These are phyloP conservation scores for Alternaria sp. DNA, from an alignment of 2,329 filamentous ascomycete genomes.

Conservation along the genomic window DNA sequence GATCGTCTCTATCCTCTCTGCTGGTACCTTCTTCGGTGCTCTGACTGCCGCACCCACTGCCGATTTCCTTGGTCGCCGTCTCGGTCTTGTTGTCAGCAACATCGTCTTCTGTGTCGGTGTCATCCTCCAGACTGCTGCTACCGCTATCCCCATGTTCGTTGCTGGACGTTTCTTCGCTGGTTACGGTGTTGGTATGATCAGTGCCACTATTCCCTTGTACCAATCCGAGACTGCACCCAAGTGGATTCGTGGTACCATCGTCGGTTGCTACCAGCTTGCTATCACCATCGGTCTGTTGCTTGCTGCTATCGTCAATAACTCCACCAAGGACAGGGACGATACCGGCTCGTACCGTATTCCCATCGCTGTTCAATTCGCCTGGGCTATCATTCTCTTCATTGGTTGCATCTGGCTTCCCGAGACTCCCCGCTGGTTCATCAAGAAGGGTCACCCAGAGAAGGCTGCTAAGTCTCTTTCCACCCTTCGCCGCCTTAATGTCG, in stretches of 20 bases:
- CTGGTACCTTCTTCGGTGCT: conserved; percentile 79
- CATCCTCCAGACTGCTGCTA: conserved; percentile 50
- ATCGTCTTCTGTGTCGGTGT: conserved; percentile 52
- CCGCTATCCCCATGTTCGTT: conserved; percentile 48
- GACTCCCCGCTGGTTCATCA: conserved; percentile 77
- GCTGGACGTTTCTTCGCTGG: conserved; percentile 54
- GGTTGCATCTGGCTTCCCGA: conserved; percentile 73
- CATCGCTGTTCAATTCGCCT: conserved; percentile 76
- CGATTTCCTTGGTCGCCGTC: conserved; percentile 74
- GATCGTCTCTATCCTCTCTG: conserved; percentile 84
- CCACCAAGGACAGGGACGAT: conserved; percentile 64
- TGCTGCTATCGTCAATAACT: conserved; percentile 71
- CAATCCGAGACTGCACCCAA: conserved; percentile 77
- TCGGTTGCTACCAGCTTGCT: conserved; percentile 73
- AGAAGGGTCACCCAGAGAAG: conserved; percentile 66
- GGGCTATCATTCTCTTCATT: conserved; percentile 72
- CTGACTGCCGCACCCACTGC: conserved; percentile 71
- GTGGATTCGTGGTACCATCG: conserved; percentile 76
- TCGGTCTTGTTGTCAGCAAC: conserved; percentile 59
- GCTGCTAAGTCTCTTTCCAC: conserved; percentile 70
- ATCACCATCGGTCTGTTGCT: conserved; percentile 77
- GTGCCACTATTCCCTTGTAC: conserved; percentile 67
- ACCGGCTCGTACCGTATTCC: conserved; percentile 78
- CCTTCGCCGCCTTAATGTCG: conserved; percentile 67
- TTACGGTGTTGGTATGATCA: conserved; percentile 53